phyloP scores from a whole-genome alignment of 2,329 filamentous ascomycete species.

The Cordyceps tenuipes region DNA sequence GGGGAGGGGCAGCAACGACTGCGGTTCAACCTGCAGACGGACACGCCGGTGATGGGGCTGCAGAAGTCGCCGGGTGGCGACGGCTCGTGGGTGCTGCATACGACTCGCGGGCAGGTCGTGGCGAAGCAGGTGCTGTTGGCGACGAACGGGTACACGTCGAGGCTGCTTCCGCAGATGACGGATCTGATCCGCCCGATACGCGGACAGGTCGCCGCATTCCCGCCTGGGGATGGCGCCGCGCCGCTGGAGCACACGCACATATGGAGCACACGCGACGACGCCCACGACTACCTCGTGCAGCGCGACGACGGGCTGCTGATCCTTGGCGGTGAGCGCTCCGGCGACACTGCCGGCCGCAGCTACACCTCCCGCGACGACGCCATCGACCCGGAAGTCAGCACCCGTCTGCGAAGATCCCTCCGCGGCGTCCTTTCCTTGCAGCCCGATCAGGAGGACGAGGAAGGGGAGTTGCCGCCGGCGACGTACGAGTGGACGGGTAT shows the following conservation, averaged over 20 bases:
- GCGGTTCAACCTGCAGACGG: constrained; percentile 65
- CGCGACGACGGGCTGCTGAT: constrained; percentile 51
- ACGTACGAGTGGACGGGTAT: constrained; percentile 69
- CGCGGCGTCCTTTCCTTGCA: constrained; percentile 33
- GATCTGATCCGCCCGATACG: constrained; percentile 65
- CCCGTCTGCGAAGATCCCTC: constrained; percentile 44
- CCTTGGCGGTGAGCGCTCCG: constrained; percentile 59
- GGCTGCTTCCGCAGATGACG: constrained; percentile 59
- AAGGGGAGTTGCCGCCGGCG: constrained; percentile 38
- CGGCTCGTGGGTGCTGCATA: constrained; percentile 52
- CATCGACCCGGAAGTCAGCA: constrained; percentile 47
- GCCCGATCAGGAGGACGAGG: no score
- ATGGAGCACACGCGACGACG: constrained; percentile 37
- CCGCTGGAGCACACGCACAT: constrained; percentile 52
- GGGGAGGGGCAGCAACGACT: constrained; percentile 18
- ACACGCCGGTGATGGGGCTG: constrained; percentile 53
- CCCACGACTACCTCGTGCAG: constrained; percentile 66
- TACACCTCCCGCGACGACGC: constrained; percentile 52
- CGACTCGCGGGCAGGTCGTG: constrained; percentile 57
- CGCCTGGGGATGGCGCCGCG: no score
- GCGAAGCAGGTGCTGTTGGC: constrained; percentile 63
- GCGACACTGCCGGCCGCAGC: constrained; percentile 36
- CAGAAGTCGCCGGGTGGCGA: constrained; percentile 22
- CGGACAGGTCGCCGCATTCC: constrained; percentile 54
- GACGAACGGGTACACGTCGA: constrained; percentile 77